Evolutionary conservation across 1,284 basidiomycete genomes (phyloP), one percentile per base, ranked within the genome.

Genomic region (Ganoderma multipileum): DNA sequence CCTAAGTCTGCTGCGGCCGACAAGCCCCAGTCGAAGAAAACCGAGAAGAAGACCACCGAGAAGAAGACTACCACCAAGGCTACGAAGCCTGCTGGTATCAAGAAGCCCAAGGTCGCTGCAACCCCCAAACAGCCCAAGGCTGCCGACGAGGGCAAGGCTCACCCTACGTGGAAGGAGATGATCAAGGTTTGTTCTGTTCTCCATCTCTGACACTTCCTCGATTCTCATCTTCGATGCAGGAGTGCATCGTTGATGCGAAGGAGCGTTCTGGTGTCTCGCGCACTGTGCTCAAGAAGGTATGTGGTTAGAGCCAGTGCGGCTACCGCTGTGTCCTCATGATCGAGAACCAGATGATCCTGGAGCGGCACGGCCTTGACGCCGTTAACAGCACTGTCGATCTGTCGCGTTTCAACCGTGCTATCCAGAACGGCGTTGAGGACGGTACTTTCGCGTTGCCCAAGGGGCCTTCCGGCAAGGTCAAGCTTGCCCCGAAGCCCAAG

Each of bases 191-290:
- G 81, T 74, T 41, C n/a, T 26, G 3, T 12, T 55, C 28, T 55
- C 26, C 28, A 18, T 9, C 30, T 39, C 6, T 44, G 16, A 33
- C 33, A n/a, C 8, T 39, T 23, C 23, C n/a, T 62, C 41, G 60
- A 23, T 65, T 23, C 30, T 70, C 52, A 73, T 64, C 18, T 55
- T 63, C 65, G 20, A 38, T 73, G 68, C 80, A 93, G 91, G 94
- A 96, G 84, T 95, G 94, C 76, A 94, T 97, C 81, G 81, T 86
- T 68, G 87, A 86, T 55, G 84, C 92, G 81, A 86, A 88, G 50
- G 91, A 92, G 33, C 93, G 95, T 72, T 79, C 82, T 72, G 96
- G 96, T 79, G 94, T 97, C 71, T 96, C 95, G 71, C 93, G 96
- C 64, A 91, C 92, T 65, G 91, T 91, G 75, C 94, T 98, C 83